Evolutionary conservation across 2,329 filamentous ascomycete species (phyloP), one percentile per base, ranked within the genome.

Genomic region (Aspergillus pseudoviridinutans): DNA sequence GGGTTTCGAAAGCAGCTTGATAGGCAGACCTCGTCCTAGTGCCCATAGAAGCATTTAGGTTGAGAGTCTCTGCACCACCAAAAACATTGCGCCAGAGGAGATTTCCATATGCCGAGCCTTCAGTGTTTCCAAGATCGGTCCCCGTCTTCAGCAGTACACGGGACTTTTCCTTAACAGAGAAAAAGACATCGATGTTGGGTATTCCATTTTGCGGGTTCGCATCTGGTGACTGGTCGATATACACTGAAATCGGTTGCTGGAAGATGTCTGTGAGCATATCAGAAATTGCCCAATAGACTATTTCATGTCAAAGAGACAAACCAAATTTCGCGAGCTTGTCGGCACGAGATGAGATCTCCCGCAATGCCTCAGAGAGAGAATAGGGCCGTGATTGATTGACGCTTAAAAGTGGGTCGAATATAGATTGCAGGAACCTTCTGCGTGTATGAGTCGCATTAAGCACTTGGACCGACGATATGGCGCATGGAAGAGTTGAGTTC

Each of bases 11-110:
- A 57, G 86, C 87, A 55, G 91, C 91, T 62, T 91, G 92, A 77
- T 97, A 97, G 27, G 93, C 90, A 2, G 92, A 96, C 50, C 92
- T 84, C 28, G 94, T 97, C 49, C 94, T 85, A 6, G 93, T 97
- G 57, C 94, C 94, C 25, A 92, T 79, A 32, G 91, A 92, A 51
- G 91, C 92, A 68, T 96, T 93, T 58, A 96, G 79, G 53, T 90
- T 91, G 61, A 99, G 78, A 56, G 89, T 89, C 78, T 99, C 94
- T 25, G 92, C 94, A 42, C 94, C 94, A 53, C 94, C 94, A 71
- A 99, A 91, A 58, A 99, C 83, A 76, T 99, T 99, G 65, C 94
- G 87, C 80, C 92, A 87, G 53, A 93, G 82, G 49, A 92, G 82
- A 64, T 94, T 93, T 64, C 90, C 88, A 71, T 96, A 97, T 3